These are phyloP conservation scores for Dillenia suffruticosa DNA, from an alignment of 164 flowering plant genomes.

Conservation along the genomic window DNA sequence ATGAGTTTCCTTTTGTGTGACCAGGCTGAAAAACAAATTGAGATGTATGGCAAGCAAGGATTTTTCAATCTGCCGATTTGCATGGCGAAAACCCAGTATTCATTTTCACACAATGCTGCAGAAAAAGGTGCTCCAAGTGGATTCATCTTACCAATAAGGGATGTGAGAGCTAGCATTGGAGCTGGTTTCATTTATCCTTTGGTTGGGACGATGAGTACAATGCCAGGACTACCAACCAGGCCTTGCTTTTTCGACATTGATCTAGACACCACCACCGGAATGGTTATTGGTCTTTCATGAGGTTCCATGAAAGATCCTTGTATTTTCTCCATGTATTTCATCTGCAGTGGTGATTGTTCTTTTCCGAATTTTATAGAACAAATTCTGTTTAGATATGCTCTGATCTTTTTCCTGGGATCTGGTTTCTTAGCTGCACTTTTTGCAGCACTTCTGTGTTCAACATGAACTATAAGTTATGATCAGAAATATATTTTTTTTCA, in stretches of 20 bases:
- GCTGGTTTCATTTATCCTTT: constrained; percentile 98
- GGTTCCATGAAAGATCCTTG: neutral
- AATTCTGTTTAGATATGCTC: too few species aligned
- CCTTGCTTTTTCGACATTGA: constrained; percentile 98
- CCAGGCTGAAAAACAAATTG: constrained; percentile 97
- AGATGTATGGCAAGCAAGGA: constrained; percentile 89
- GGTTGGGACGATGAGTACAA: constrained; percentile 97
- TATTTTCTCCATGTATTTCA: too few species aligned
- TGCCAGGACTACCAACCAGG: constrained; percentile 98
- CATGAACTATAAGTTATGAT: too few species aligned
- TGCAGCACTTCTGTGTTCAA: too few species aligned
- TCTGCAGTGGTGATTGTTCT: too few species aligned
- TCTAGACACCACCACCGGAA: constrained; percentile 76
- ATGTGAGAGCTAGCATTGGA: constrained; percentile 92
- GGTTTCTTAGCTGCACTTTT: too few species aligned
- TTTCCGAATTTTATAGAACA: too few species aligned
- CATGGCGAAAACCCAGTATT: constrained; percentile 98
- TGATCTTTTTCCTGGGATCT: too few species aligned
- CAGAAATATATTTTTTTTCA: too few species aligned
- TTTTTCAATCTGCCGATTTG: constrained; percentile 86
- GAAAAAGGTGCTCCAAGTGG: constrained; percentile 88
- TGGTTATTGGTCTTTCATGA: constrained; percentile 86
- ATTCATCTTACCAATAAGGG: constrained; percentile 80
- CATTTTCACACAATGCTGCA: constrained; percentile 78
- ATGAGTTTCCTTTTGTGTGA: neutral